Evolutionary conservation across 805 yeast genomes (phyloP).

Genomic region (Wickerhamiella domercqiae): DNA sequence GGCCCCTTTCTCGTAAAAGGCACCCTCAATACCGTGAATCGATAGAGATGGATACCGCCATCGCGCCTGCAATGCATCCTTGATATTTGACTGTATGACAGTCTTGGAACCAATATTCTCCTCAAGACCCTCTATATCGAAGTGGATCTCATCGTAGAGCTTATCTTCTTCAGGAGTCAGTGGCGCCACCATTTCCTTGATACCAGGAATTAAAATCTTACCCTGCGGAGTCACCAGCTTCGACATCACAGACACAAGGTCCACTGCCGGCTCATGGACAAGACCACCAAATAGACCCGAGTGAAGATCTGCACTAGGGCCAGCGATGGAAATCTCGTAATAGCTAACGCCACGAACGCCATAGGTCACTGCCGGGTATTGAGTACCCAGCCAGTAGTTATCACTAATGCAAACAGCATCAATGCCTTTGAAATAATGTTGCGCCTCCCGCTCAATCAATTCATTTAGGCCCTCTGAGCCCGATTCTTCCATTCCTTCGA

Average conservation of each 20-base stretch:
- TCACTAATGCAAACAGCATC: constrained; percentile 94
- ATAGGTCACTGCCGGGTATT: constrained; percentile 90
- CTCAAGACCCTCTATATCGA: constrained; percentile 67
- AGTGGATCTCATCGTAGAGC: constrained; percentile 76
- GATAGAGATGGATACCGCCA: constrained; percentile 98
- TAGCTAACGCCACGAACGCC: constrained; percentile 95
- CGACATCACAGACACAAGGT: constrained; percentile 62
- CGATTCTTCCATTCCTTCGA: constrained; percentile 98
- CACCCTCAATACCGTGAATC: constrained; percentile 95
- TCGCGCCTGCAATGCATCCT: constrained; percentile 87
- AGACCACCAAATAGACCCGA: constrained; percentile 97
- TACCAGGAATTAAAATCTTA: constrained; percentile 72
- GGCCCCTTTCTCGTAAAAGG: constrained; percentile 88
- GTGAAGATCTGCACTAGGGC: constrained; percentile 96
- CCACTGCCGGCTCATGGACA: constrained; percentile 95
- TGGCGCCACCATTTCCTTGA: constrained; percentile 89
- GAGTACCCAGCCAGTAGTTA: constrained; percentile 97
- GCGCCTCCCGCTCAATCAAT: constrained; percentile 66
- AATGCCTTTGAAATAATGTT: constrained; percentile 65
- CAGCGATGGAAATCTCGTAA: constrained; percentile 65
- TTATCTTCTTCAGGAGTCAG: constrained; percentile 64
- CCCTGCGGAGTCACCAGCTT: constrained; percentile 71
- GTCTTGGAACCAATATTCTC: constrained; percentile 82
- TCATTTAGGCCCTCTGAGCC: constrained; percentile 87
- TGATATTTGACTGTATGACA: constrained; percentile 57